phyloP scores from a whole-genome alignment of 108 stramenopile species.

The Aurantiochytrium sp. region DNA sequence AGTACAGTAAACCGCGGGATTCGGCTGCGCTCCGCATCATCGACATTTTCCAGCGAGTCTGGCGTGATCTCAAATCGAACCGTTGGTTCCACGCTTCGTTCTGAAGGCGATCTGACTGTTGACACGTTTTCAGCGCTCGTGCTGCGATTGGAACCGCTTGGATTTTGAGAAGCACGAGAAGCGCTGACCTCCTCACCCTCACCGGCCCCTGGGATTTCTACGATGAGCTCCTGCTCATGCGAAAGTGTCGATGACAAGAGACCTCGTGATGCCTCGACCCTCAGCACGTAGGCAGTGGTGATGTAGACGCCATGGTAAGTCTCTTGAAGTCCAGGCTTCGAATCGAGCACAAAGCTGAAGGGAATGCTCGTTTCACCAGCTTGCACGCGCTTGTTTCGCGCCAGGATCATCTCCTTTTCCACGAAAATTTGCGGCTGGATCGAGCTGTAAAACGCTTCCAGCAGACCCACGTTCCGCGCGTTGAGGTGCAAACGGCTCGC shows the following conservation, averaged over 20 bases:
- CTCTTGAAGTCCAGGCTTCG: conserved; percentile 22
- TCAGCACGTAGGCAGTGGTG: conserved; percentile 15
- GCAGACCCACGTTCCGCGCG: background rate
- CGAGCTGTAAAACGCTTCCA: background rate
- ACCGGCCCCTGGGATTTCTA: conserved; percentile 17
- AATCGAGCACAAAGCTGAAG: conserved; percentile 12
- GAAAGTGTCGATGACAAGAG: background rate
- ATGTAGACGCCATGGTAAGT: conserved; percentile 43
- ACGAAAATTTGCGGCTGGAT: background rate
- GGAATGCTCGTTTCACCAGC: conserved; percentile 12
- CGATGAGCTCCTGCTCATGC: conserved; percentile 25
- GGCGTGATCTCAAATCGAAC: conserved; percentile 20
- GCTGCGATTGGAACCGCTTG: too few relatives aligned
- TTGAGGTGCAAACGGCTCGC: background rate
- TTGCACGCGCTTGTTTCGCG: background rate
- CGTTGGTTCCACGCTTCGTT: background rate
- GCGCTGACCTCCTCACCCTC: background rate
- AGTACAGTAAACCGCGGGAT: conserved; percentile 27
- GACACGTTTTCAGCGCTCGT: too few relatives aligned
- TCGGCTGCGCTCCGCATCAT: background rate
- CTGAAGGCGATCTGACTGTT: too few relatives aligned
- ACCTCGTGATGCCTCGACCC: conserved; percentile 8
- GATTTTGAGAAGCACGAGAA: too few relatives aligned
- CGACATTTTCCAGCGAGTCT: conserved; percentile 6
- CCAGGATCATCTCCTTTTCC: background rate